Evolutionary conservation across 805 yeast species (phyloP), one percentile per base, ranked within the genome.

Genomic region (Wickerhamiella siamensis): DNA sequence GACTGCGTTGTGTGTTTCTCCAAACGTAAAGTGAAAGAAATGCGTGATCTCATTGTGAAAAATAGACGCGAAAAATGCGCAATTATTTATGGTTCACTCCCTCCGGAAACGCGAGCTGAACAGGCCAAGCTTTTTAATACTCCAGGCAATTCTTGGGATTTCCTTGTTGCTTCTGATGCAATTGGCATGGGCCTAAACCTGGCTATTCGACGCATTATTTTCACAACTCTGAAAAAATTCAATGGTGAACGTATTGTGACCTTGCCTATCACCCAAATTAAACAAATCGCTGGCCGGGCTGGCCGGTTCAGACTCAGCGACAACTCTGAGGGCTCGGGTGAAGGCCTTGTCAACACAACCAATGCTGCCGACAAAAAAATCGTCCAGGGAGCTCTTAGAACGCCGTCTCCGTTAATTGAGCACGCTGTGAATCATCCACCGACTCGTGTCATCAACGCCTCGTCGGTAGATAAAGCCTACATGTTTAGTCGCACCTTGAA

Each of bases 141-240:
- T 36, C 60, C 64, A 1, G 62, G 56, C n/a, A 88, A 94, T 2
- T 70, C 71, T 29, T 79, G 75, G 47, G 91, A 87, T 52, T 70
- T 82, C n/a, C 65, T 91, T 31, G 82, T 91, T 5, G 97, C 98
- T 1, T 82, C 95, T 2, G 97, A 91, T 63, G 98, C 98, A 0
- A 77, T 91, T 47, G 98, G 98, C 2, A 88, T 91, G 96, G 98
- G 98, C 0, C 67, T 91, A 41, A 91, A 91, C 55, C 65, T 91
- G 53, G 78, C 82, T 20, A 87, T 91, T 49, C 74, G 77, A 44
- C 65, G 97, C 45, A 72, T 91, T 4, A 70, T 91, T 1, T 87
- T 91, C 55, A 73, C 80, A 15, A 69, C 78, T 0, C 63, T 72
- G 21, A 57, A 57, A 38, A 91, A 91, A 59, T 87, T 71, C 51